These are phyloP conservation scores for Diaporthe vaccinii DNA, from an alignment of 2,329 filamentous ascomycete species.

Conservation along the genomic window DNA sequence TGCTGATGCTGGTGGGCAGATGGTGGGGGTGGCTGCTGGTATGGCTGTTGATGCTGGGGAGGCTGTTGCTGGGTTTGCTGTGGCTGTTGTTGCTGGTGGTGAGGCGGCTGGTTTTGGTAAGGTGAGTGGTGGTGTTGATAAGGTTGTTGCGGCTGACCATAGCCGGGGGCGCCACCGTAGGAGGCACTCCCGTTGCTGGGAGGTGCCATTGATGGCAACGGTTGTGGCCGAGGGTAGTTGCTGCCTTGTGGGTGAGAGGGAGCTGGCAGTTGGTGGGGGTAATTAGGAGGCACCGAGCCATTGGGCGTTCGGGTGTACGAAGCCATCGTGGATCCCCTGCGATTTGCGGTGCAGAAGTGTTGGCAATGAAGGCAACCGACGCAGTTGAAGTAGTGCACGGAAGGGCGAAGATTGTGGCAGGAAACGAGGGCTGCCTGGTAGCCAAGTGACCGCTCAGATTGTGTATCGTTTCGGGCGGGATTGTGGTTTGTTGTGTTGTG, in stretches of 20 bases:
- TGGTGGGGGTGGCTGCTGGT: slow-evolving; percentile 36
- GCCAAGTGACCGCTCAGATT: neutral
- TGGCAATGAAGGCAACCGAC: neutral
- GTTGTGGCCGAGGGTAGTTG: slow-evolving; percentile 36
- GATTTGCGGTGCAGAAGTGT: neutral
- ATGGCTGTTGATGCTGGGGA: slow-evolving; percentile 31
- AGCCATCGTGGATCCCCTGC: slow-evolving; percentile 27
- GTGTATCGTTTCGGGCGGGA: neutral
- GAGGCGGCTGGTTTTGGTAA: slow-evolving; percentile 39
- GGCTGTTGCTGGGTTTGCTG: slow-evolving; percentile 33
- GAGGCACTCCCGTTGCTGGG: slow-evolving; percentile 35
- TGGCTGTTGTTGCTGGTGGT: slow-evolving; percentile 34
- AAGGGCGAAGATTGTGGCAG: neutral
- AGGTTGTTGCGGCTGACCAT: slow-evolving; percentile 36
- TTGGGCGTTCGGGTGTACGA: slow-evolving; percentile 40
- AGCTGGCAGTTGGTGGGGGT: slow-evolving; percentile 39
- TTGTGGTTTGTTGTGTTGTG: slow-evolving; percentile 3
- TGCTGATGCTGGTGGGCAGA: slow-evolving; percentile 31
- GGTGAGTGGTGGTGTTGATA: slow-evolving; percentile 40
- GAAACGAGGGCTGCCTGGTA: neutral
- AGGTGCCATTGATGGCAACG: slow-evolving; percentile 39
- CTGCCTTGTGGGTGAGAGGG: slow-evolving; percentile 36
- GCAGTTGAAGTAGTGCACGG: neutral
- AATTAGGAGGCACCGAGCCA: slow-evolving; percentile 38
- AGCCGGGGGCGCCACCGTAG: slow-evolving; percentile 33